Conservation (phyloP, 805 yeast species). For the Spathaspora gorwiae region DNA sequence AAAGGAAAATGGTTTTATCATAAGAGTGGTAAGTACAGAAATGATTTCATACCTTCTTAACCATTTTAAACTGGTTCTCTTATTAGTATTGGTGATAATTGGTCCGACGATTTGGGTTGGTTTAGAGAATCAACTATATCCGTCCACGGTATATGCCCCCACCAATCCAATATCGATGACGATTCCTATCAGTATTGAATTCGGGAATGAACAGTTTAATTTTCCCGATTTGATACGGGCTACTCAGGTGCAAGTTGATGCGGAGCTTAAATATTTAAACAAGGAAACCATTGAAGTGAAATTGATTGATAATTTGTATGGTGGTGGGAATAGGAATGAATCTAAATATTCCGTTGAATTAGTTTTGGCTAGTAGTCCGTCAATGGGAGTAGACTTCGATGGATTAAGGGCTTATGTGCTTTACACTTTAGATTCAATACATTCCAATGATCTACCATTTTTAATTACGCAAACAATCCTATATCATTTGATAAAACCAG, state of each 20-base stretch:
- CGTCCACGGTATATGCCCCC: too few species aligned
- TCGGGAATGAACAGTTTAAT: constrained; percentile 39
- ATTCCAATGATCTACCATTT: constrained; percentile 59
- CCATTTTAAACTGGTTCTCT: too few species aligned
- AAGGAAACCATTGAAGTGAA: constrained; percentile 8
- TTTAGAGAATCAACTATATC: too few species aligned
- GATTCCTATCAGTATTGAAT: constrained; percentile 21
- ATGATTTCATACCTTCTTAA: too few species aligned
- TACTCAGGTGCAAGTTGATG: constrained; percentile 30
- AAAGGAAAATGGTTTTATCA: too few species aligned
- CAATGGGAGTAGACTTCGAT: constrained; percentile 40
- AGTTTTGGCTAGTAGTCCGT: constrained; percentile 37
- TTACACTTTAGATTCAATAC: constrained; percentile 42
- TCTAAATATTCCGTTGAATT: constrained; percentile 30
- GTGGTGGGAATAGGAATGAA: neutral
- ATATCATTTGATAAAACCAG: constrained; percentile 28
- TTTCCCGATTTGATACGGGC: constrained; percentile 68
- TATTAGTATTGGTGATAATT: too few species aligned
- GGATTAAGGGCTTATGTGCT: constrained; percentile 35
- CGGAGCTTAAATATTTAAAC: constrained; percentile 9
- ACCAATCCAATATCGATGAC: constrained; percentile 4
- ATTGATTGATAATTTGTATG: constrained; percentile 12
- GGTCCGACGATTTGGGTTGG: too few species aligned
- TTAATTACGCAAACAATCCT: constrained; percentile 46
- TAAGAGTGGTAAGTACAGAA: too few species aligned